Base-by-base conservation (phyloP, 202 grass and related monocot species). In the Eragrostis tef region DNA sequence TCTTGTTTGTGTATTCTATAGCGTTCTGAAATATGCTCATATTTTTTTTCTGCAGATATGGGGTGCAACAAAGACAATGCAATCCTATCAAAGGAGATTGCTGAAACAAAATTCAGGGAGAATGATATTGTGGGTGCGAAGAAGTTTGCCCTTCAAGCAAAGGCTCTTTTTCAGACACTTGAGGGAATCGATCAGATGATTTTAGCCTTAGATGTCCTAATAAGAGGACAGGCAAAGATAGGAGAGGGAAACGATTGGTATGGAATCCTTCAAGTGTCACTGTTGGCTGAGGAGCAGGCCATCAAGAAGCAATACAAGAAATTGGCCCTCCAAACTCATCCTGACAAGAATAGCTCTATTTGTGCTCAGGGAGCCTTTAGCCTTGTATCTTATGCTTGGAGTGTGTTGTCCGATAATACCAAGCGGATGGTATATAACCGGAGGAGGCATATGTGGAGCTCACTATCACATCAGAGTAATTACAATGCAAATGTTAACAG, bases 241-340 rank as follows among this genome's bases (percentile, higher is more conserved):
- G 72, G 25, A 62, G 88, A 78, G 45, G 84, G 89, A 26, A 75
- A 83, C 78, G 89, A 94, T 51, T 91, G 84, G 92, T 94, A 94
- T 83, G 77, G 64, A 10, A 87, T 87, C 25, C 46, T 94, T 20
- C 82, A 81, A 63, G 46, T 89, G 44, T 70, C 84, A 75, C 46
- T 57, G 21, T 79, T 11, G 11, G 88, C 78, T 48, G 86, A 91
- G 19, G 83, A 87, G 15, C 89, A 87, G 15, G 60, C 70, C 49
- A 79, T 94, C 80, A 91, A 71, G 78, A 94, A 79, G 82, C 81
- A 87, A 24, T 91, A 91, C 78, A 94, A 74, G 84, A 94, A 87
- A 70, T 82, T 91, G 74, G 89, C 81, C 50, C 79, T 94, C 20
- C 88, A 87, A 86, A 88, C 72, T 82, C 92, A 94, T 75, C 88